These are phyloP conservation scores for Moricandia arvensis DNA, from an alignment of 345 rosid species.

Conservation along the genomic window DNA sequence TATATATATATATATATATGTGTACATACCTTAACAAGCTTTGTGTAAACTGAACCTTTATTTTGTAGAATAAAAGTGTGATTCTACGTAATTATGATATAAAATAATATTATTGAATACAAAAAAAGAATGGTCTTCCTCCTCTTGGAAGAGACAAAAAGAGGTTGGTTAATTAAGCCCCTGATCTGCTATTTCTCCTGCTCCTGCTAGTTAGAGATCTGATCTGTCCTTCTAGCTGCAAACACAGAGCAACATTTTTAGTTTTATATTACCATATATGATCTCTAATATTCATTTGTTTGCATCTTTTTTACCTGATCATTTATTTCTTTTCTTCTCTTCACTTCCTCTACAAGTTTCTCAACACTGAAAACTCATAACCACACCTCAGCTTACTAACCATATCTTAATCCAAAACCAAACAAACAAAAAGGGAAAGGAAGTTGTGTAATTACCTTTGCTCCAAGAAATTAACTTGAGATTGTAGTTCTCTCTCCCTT, in stretches of 20 bases:
- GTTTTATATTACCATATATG: neutral
- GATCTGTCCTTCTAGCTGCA: conserved; percentile 30
- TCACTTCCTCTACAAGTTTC: conserved; percentile 70
- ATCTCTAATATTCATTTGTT: neutral
- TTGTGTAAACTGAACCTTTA: neutral
- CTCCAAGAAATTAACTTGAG: conserved; percentile 59
- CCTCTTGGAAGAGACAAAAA: conserved; percentile 7
- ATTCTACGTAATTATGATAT: neutral
- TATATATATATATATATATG: neutral
- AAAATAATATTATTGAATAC: neutral
- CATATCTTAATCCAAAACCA: neutral
- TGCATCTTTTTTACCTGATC: conserved; percentile 45
- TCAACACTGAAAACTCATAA: conserved; percentile 47
- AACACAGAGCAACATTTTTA: neutral
- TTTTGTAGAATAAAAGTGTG: neutral
- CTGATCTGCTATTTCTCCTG: neutral
- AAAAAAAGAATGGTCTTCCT: conserved; percentile 4
- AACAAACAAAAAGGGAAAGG: neutral
- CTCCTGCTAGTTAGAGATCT: conserved; percentile 1
- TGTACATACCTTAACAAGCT: neutral
- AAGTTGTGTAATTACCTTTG: conserved; percentile 43
- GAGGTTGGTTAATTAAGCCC: neutral
- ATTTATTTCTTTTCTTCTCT: conserved; percentile 61
- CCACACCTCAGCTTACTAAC: neutral
- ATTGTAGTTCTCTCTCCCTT: conserved; percentile 67